These are phyloP conservation scores for Cyclostephanos tholiformis DNA, from an alignment of 108 stramenopile species.

Conservation along the genomic window DNA sequence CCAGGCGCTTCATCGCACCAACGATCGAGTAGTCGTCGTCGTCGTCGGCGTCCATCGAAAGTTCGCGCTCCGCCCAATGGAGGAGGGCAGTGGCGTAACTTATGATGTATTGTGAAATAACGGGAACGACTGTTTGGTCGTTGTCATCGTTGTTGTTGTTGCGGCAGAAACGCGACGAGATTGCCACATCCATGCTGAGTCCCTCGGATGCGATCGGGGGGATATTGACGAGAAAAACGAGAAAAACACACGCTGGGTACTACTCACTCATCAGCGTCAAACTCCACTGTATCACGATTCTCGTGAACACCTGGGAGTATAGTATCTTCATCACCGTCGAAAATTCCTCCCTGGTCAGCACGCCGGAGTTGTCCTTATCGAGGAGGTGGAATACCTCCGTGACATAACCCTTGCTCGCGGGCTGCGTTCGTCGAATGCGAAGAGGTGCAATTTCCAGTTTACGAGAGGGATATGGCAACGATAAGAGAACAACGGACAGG, in stretches of 20 bases:
- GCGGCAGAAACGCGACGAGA: background rate
- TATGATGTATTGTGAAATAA: slow-evolving; percentile 58
- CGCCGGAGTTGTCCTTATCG: slow-evolving; percentile 57
- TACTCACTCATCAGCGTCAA: slow-evolving; percentile 61
- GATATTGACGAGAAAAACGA: background rate
- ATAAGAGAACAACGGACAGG: too few relatives aligned
- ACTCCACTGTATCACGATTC: slow-evolving; percentile 75
- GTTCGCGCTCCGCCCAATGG: slow-evolving; percentile 22
- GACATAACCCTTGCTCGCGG: slow-evolving; percentile 57
- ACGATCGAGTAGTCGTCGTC: slow-evolving; percentile 16
- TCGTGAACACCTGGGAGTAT: slow-evolving; percentile 69
- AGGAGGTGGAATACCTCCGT: slow-evolving; percentile 65
- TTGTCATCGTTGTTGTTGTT: background rate
- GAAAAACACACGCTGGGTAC: too few relatives aligned
- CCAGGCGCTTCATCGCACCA: slow-evolving; percentile 19
- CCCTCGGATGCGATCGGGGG: background rate
- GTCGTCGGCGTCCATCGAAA: slow-evolving; percentile 41
- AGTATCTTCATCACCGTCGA: slow-evolving; percentile 67
- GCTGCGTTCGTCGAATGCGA: too few relatives aligned
- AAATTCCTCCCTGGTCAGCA: slow-evolving; percentile 69
- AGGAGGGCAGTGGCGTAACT: slow-evolving; percentile 24
- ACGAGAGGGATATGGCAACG: too few relatives aligned
- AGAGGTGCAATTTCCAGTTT: too few relatives aligned
- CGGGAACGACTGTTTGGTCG: slow-evolving; percentile 56
- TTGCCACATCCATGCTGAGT: background rate